A percentile compares a stretch with the other conserved stretches of the same genome.
Conservation (phyloP, 495 filamentous ascomycete genomes). For the Neurospora sp. region DNA sequence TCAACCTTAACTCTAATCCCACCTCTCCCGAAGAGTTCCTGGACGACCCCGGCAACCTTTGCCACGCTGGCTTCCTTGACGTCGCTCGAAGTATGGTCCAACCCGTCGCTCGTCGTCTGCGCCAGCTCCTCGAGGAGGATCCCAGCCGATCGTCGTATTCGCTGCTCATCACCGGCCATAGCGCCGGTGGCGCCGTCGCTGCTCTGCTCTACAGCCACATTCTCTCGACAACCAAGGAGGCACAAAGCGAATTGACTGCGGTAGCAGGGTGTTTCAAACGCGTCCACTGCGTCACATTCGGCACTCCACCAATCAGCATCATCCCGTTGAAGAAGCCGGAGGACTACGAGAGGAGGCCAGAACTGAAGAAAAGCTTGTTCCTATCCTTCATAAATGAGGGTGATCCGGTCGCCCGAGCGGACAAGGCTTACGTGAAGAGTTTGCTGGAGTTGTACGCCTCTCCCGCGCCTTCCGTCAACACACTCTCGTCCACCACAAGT, state of each 20-base stretch:
- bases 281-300: conserved; percentile 75
- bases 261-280: conserved; percentile 61
- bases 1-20: conserved; percentile 62
- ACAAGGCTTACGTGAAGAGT: conserved; percentile 60
- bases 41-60: conserved; percentile 65
- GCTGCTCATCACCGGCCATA: conserved; percentile 74
- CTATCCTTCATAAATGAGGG: conserved; percentile 75
- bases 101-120: conserved; percentile 58
- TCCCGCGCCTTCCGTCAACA: conserved; percentile 38
- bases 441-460: conserved; percentile 59
- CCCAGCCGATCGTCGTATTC: conserved; percentile 55
- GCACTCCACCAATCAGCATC: conserved; percentile 64
- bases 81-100: conserved; percentile 67
- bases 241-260: conserved; percentile 54
- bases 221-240: conserved; percentile 43
- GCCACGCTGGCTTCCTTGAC: conserved; percentile 67
- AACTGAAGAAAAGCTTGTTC: conserved; percentile 55
- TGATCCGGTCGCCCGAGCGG: conserved; percentile 67
- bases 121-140: conserved; percentile 57
- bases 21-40: conserved; percentile 54
- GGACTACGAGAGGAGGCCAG: conserved; percentile 15
- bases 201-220: conserved; percentile 71
- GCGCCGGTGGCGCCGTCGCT: conserved; percentile 73
- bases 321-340: conserved; percentile 53
- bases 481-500: neutral